phyloP scores from a whole-genome alignment of 768 basidiomycete species.

The Trametes meyenii region DNA sequence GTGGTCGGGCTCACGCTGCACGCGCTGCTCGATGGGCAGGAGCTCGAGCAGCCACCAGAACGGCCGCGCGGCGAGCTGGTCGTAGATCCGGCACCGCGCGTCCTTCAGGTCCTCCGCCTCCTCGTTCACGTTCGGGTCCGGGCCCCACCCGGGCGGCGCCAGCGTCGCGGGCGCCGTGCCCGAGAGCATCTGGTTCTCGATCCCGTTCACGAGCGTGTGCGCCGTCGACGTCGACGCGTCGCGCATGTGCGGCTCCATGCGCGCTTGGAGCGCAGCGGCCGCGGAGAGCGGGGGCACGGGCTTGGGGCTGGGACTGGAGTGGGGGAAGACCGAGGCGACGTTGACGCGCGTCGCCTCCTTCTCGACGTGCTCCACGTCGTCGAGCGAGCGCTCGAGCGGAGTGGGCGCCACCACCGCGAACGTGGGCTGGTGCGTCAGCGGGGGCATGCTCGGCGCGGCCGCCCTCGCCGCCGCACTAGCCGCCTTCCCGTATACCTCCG shows the following conservation, averaged over 20 bases:
- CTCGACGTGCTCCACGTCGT: constrained; percentile 2
- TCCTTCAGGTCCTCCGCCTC: constrained; percentile 68
- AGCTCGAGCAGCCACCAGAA: constrained; percentile 73
- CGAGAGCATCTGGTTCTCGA: constrained; percentile 1
- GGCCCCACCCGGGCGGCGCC: constrained; percentile 3
- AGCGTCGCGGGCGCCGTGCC: not conserved
- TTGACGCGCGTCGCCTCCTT: not conserved
- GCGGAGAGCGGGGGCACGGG: not conserved
- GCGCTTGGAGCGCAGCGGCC: not conserved
- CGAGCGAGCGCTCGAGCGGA: constrained; percentile 14
- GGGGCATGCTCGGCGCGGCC: not conserved
- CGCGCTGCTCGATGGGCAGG: constrained; percentile 36
- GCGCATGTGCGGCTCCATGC: not conserved
- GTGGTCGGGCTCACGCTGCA: constrained; percentile 22
- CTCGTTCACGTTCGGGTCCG: constrained; percentile 35
- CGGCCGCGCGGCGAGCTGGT: constrained; percentile 53
- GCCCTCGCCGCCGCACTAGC: not conserved
- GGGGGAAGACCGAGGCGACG: not conserved
- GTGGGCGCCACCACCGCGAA: constrained; percentile 26
- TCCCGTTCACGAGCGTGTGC: constrained; percentile 7
- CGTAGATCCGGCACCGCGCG: constrained; percentile 52
- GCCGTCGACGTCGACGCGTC: constrained; percentile 10
- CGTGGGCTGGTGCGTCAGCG: not conserved
- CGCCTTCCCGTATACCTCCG: constrained; percentile 5
- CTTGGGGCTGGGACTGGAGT: not conserved